Evolutionary conservation across 2,329 filamentous ascomycete species (phyloP).

Genomic region (Dactylellina parvicollis): DNA sequence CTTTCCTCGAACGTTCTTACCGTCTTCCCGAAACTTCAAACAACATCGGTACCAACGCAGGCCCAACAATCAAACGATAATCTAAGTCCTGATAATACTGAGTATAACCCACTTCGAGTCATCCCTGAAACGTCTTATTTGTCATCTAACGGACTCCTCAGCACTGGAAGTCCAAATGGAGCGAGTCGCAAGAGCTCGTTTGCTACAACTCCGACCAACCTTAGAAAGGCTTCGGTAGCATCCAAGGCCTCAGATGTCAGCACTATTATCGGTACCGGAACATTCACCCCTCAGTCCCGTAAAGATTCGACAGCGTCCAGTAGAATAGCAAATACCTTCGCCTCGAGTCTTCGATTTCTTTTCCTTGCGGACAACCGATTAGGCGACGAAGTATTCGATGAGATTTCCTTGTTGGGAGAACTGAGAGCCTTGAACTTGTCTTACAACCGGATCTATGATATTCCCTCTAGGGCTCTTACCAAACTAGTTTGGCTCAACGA

Average conservation of each 20-base stretch:
- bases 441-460: constrained; percentile 92
- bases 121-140: constrained; percentile 75
- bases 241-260: constrained; percentile 86
- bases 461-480: constrained; percentile 86
- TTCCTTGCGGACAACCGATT: constrained; percentile 93
- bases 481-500: constrained; percentile 91
- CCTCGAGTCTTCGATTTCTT: constrained; percentile 81
- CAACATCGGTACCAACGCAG: constrained; percentile 65
- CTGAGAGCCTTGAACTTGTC: constrained; percentile 89
- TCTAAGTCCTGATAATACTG: constrained; percentile 57
- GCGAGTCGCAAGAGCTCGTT: constrained; percentile 80
- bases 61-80: constrained; percentile 66
- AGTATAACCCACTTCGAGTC: constrained; percentile 35
- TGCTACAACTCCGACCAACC: constrained; percentile 67
- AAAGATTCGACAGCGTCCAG: constrained; percentile 91
- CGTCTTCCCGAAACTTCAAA: constrained; percentile 83
- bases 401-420: constrained; percentile 82
- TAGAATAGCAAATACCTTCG: constrained; percentile 84
- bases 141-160: constrained; percentile 75
- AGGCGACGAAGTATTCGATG: constrained; percentile 93
- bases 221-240: constrained; percentile 68
- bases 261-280: constrained; percentile 68
- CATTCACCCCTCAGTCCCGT: constrained; percentile 68
- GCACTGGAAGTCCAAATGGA: constrained; percentile 75
- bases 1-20: constrained; percentile 94